Base-by-base conservation (phyloP, 169 alveolate species). In the Plasmodium vivax region DNA sequence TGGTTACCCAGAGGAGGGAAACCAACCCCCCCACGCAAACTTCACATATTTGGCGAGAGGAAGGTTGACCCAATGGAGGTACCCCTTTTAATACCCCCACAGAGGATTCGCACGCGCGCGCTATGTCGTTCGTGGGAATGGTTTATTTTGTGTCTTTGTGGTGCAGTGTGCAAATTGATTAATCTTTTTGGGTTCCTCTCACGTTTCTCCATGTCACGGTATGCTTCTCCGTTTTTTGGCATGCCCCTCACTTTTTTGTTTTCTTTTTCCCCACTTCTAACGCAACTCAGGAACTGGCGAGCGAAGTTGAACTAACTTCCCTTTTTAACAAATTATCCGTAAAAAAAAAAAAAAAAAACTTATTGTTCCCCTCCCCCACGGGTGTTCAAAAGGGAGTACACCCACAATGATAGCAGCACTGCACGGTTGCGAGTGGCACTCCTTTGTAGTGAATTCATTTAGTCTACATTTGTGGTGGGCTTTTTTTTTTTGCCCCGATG, bases 301-400 rank as follows among this genome's bases (percentile, higher is more conserved):
- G 47, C 34, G 94, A 88, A 80, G 58, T 88, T 16, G 83, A 88
- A 47, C 32, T 88, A 71, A 80, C 94, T 56, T 56, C 94, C 36
- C 94, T 88, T 80, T 88, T 88, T 58, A 77, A 41, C 14, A 88
- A 80, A 77, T n/a, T 88, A 88, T 88, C 94, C 7, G 94, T 88
- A 88, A 88, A 36, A 16, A 54, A 5, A 58, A 56, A 71, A 71
- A 14, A 51, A 16, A 51, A 5, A 51, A 1, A 8, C 62, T 51
- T 51, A 51, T 51, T 51, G 62, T 51, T 30, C 27, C 54, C 30
- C 14, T 45, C 30, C 30, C 74, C n/a, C 38, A 10, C 12, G 19
- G 32, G 90, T 54, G 19, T 47, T 30, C 68, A 54, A 30, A 9
- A 51, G 58, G 75, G 43, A 41, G 23, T 23, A 51, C 23, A 51